These are phyloP conservation scores for Saururus chinensis DNA, from an alignment of 164 flowering plant genomes.

Conservation along the genomic window DNA sequence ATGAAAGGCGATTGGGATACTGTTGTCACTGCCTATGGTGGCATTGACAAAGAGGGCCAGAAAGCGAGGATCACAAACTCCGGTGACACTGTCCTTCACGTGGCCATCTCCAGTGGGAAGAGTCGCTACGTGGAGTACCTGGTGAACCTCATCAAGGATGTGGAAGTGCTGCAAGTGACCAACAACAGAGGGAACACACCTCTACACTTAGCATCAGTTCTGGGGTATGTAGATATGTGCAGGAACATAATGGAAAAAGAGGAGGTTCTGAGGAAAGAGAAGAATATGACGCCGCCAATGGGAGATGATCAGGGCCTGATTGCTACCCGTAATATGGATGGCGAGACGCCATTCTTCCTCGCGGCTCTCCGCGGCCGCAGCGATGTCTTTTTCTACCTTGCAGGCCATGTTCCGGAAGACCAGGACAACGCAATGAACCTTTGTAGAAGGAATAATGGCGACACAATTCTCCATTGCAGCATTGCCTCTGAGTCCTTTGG, in stretches of 20 bases:
- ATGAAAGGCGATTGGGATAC: constrained; percentile 1
- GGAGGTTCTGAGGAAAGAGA: background rate
- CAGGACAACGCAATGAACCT: background rate
- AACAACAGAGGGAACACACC: constrained; percentile 16
- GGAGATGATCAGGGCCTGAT: constrained; percentile 4
- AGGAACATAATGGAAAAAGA: background rate
- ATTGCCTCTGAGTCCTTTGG: constrained; percentile 16
- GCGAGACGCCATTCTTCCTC: constrained; percentile 17
- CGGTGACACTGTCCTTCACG: background rate
- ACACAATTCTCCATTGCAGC: constrained; percentile 19
- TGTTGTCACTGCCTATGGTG: background rate
- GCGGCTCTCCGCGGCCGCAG: constrained; percentile 12
- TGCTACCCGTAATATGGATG: constrained; percentile 1
- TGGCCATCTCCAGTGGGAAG: background rate
- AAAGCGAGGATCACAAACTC: background rate
- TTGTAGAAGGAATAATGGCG: constrained; percentile 16
- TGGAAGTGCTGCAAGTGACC: background rate
- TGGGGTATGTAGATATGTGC: constrained; percentile 12
- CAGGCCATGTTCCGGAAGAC: background rate
- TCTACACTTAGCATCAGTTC: constrained; percentile 17
- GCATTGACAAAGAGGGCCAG: background rate
- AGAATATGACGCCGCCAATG: too few species aligned
- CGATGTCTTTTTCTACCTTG: constrained; percentile 7
- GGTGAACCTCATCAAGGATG: background rate
- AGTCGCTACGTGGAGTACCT: background rate